Evolutionary conservation across 768 basidiomycete genomes (phyloP).

Genomic region (Suillus plorans): DNA sequence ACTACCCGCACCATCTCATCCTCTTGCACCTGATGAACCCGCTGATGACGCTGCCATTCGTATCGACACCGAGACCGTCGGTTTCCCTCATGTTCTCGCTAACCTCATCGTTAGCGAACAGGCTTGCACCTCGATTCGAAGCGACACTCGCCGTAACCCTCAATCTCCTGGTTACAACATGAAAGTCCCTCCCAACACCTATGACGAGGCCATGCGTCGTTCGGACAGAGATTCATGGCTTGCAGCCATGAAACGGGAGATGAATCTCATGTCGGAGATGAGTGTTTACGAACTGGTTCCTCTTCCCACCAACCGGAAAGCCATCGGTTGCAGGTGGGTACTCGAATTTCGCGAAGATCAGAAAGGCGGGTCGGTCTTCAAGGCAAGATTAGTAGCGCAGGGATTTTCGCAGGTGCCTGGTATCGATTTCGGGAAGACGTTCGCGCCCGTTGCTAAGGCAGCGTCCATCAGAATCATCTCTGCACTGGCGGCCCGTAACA

Average conservation of each 20-base stretch:
- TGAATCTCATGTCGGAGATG: background rate
- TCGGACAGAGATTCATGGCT: background rate
- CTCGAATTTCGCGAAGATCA: background rate
- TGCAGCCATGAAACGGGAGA: background rate
- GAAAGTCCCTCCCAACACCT: background rate
- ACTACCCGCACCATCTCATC: background rate
- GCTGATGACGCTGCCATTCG: background rate
- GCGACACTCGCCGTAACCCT: background rate
- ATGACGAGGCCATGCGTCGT: background rate
- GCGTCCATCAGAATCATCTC: constrained; percentile 7
- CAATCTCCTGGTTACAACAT: background rate
- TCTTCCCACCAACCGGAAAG: background rate
- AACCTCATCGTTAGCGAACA: background rate
- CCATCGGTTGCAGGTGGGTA: constrained; percentile 6
- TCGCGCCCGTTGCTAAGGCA: constrained; percentile 2
- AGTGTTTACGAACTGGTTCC: background rate
- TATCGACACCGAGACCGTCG: background rate
- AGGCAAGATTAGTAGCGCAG: constrained; percentile 15
- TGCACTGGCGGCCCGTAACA: constrained; percentile 8
- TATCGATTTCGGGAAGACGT: constrained; percentile 8
- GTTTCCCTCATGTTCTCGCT: constrained; percentile 11
- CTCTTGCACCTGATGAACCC: background rate
- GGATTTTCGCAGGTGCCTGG: constrained; percentile 11
- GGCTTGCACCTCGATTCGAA: background rate
- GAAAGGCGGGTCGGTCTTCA: constrained; percentile 18